Base-by-base conservation (phyloP, 352 stramenopile species). In the Peronospora belbahrii region DNA sequence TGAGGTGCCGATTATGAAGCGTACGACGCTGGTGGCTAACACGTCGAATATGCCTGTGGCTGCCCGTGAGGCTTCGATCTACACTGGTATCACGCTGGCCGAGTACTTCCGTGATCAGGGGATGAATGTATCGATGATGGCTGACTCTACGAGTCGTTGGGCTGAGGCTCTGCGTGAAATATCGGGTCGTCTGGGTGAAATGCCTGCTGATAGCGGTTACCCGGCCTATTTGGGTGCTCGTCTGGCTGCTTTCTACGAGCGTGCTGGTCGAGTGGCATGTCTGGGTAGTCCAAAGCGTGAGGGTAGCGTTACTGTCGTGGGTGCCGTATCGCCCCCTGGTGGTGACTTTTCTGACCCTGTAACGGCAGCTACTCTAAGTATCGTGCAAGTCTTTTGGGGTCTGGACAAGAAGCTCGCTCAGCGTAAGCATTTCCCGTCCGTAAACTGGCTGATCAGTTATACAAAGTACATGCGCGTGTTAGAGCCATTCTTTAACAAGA, bases 21-120 rank as follows among this genome's bases (percentile, higher is more conserved):
- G 97, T 54, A 99, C 96, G 30, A 97, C 94, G 33, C 74, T 99
- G 22, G 96, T 99, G 42, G 96, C 96, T 43, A 99, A 99, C 77
- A 99, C 97, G n/a, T 98, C 94, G 71, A 99, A 99, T 88, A 99
- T 99, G 97, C 97, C 97, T 38, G 97, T 99, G 62, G 97, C 97
- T 39, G 97, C 97, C 19, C 95, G 97, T 79, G 97, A 99, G 74
- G 97, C 97, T 20, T 98, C 91, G 25, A 99, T 99, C 62, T 99
- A 99, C 85, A 99, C 97, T 35, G 88, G 90, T 38, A 99, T 99
- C 56, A 99, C 96, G 34, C 77, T 99, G 31, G 94, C 96, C 37
- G 95, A 99, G 72, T 99, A 99, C 76, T 99, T 98, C 80, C 88
- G 97, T 70, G 97, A 99, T 78, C 82, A 94, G 51, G 82, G 79